Percentiles rank a stretch among this genome's conserved stretches.
phyloP scores from a whole-genome alignment of 495 filamentous ascomycete genomes.

The Podospora pseudopauciseta region DNA sequence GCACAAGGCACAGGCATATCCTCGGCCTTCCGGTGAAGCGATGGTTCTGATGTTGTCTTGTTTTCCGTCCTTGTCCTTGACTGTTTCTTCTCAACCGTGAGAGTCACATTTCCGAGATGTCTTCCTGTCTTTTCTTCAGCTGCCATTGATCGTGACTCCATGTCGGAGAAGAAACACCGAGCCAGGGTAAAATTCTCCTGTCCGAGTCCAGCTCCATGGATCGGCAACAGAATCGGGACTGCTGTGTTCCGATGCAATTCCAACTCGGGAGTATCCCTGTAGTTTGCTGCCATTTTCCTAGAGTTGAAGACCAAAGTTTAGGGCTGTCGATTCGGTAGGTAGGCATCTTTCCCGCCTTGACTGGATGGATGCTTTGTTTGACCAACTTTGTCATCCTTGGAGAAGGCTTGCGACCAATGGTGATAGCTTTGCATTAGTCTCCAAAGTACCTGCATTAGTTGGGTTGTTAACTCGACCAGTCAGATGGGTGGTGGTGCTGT shows the following conservation, averaged over 20 bases:
- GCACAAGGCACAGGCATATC: neutral
- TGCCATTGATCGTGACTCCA: neutral
- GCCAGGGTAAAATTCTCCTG: neutral
- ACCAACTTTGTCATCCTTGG: neutral
- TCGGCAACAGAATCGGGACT: neutral
- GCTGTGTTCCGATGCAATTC: neutral
- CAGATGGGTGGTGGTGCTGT: neutral
- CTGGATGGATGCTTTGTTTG: neutral
- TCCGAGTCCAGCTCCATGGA: neutral
- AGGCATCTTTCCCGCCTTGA: neutral
- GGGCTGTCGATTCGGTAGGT: neutral
- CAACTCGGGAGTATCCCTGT: neutral
- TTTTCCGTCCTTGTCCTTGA: neutral
- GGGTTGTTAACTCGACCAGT: neutral
- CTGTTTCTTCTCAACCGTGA: neutral
- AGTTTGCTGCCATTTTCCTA: neutral
- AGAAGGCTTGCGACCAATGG: too few species aligned
- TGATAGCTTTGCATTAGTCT: neutral
- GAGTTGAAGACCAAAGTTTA: neutral
- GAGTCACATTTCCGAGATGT: neutral
- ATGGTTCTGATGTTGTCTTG: neutral
- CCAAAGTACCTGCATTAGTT: neutral
- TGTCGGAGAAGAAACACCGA: neutral
- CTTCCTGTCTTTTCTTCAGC: neutral
- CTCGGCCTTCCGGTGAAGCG: neutral